Conservation (phyloP, 1,284 basidiomycete genomes). For the Puccinia brachypodii region DNA sequence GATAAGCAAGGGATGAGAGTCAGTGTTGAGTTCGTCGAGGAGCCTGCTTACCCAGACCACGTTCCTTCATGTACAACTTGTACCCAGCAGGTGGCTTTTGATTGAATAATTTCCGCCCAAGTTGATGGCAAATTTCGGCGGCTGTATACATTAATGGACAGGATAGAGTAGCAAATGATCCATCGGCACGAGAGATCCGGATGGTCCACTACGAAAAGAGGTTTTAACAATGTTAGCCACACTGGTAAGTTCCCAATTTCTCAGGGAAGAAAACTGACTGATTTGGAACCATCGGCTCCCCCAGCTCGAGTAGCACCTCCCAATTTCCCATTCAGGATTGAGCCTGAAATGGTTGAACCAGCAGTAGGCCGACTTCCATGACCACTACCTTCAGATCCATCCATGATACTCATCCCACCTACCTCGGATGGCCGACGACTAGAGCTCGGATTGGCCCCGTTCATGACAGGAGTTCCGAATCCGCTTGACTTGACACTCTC, state of each 20-base stretch:
- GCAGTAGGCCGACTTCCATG: not conserved
- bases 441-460: not conserved
- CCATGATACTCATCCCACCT: slow-evolving; percentile 32
- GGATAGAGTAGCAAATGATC: slow-evolving; percentile 70
- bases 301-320: slow-evolving; percentile 1
- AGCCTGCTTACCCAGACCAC: slow-evolving; percentile 70
- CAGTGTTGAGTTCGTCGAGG: not conserved
- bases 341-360: slow-evolving; percentile 4
- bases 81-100: slow-evolving; percentile 63
- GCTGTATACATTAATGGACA: slow-evolving; percentile 71
- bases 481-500: slow-evolving; percentile 19
- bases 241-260: not conserved
- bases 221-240: not conserved
- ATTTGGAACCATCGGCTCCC: slow-evolving; percentile 25
- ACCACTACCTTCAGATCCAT: slow-evolving; percentile 42
- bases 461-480: not conserved
- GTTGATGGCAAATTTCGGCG: slow-evolving; percentile 66
- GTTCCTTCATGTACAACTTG: slow-evolving; percentile 77
- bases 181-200: slow-evolving; percentile 76
- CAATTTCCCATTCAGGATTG: slow-evolving; percentile 29
- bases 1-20: slow-evolving; percentile 43
- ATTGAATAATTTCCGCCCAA: slow-evolving; percentile 63
- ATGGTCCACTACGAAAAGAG: slow-evolving; percentile 56
- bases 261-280: slow-evolving; percentile 17
- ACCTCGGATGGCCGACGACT: slow-evolving; percentile 42